A percentile compares a stretch with the other conserved stretches of the same genome.
Evolutionary conservation across 2,329 filamentous ascomycete genomes (phyloP).

Genomic region (Hypoxylon sp.): DNA sequence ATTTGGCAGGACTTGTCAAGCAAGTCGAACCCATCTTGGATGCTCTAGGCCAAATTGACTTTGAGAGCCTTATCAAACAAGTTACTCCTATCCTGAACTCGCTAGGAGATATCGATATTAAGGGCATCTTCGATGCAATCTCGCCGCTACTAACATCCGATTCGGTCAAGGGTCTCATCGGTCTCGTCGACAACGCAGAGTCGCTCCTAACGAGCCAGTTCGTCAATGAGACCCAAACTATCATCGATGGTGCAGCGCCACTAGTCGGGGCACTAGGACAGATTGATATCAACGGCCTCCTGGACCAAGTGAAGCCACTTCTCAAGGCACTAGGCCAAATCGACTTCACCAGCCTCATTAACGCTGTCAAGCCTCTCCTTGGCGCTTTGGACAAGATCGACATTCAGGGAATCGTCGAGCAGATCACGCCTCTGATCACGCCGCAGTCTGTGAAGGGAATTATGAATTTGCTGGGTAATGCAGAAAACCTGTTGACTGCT

Average conservation of each 20-base stretch:
- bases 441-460: constrained; percentile 56
- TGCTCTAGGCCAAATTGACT: constrained; percentile 39
- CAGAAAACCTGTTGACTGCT: constrained; percentile 55
- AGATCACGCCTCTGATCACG: constrained; percentile 58
- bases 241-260: constrained; percentile 56
- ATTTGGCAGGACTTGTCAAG: constrained; percentile 54
- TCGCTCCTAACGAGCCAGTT: constrained; percentile 56
- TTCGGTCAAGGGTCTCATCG: constrained; percentile 54
- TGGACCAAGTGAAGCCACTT: constrained; percentile 55
- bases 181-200: constrained; percentile 56
- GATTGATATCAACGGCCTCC: constrained; percentile 56
- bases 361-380: constrained; percentile 55
- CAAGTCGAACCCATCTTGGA: constrained; percentile 54
- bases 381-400: constrained; percentile 57
- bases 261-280: constrained; percentile 54
- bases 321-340: constrained; percentile 54
- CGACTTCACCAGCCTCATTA: constrained; percentile 54
- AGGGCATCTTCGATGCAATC: constrained; percentile 53
- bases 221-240: constrained; percentile 58
- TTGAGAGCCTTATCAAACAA: constrained; percentile 37
- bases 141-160: constrained; percentile 54
- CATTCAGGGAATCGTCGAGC: constrained; percentile 54
- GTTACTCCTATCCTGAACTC: constrained; percentile 52
- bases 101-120: constrained; percentile 52
- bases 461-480: constrained; percentile 56